Evolutionary conservation across 495 filamentous ascomycete genomes (phyloP).

Genomic region (Penicillium lividum): DNA sequence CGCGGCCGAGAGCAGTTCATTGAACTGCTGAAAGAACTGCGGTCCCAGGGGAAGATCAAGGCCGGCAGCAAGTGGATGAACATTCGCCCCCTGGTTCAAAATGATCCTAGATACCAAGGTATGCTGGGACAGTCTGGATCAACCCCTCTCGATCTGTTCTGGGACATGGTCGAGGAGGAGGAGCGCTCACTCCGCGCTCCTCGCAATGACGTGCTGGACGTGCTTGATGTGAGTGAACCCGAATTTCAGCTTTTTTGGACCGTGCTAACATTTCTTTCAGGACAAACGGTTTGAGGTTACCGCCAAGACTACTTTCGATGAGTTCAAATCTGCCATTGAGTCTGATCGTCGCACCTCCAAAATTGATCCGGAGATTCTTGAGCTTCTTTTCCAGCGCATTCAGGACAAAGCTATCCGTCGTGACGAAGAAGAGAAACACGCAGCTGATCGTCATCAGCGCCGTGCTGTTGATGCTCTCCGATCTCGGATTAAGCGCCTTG

Average conservation of each 20-base stretch:
- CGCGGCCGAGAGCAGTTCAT: conserved; percentile 81
- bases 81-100: conserved; percentile 71
- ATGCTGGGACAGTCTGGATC: conserved; percentile 88
- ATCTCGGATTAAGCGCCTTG: conserved; percentile 84
- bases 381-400: conserved; percentile 80
- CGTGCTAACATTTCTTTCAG: conserved; percentile 41
- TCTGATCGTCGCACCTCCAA: conserved; percentile 82
- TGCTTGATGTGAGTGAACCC: conserved; percentile 70
- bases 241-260: neutral
- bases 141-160: conserved; percentile 90
- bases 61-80: conserved; percentile 89
- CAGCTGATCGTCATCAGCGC: conserved; percentile 82
- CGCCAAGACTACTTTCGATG: conserved; percentile 79
- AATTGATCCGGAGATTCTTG: conserved; percentile 72
- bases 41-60: conserved; percentile 78
- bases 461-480: conserved; percentile 82
- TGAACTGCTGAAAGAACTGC: conserved; percentile 71
- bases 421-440: conserved; percentile 79
- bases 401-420: conserved; percentile 77
- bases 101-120: conserved; percentile 80
- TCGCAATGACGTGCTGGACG: conserved; percentile 84
- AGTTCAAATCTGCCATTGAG: conserved; percentile 75
- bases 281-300: conserved; percentile 90
- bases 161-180: conserved; percentile 95
- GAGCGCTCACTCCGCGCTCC: conserved; percentile 77